These are phyloP conservation scores for Anthracocystis walkeri DNA, from an alignment of 1,284 basidiomycete species.

Conservation along the genomic window DNA sequence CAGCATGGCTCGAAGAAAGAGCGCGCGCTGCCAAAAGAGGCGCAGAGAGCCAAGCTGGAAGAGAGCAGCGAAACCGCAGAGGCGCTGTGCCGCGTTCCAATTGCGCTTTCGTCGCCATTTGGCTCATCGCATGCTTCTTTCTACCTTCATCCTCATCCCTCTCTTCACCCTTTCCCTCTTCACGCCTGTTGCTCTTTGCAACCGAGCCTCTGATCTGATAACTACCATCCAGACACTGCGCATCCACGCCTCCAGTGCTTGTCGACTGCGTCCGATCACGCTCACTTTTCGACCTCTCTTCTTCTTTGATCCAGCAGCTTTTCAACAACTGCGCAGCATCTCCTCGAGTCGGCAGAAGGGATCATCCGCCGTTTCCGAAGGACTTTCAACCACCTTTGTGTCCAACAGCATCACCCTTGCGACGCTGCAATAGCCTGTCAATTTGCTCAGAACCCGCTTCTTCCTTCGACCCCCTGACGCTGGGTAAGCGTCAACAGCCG, in stretches of 20 bases:
- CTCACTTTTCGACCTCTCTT: conserved; percentile 20
- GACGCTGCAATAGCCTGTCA: conserved; percentile 2
- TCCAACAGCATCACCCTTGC: background rate
- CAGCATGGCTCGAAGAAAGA: conserved; percentile 8
- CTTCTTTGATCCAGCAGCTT: conserved; percentile 3
- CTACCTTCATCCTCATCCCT: conserved; percentile 18
- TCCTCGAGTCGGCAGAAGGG: conserved; percentile 4
- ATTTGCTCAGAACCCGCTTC: background rate
- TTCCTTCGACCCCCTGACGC: conserved; percentile 15
- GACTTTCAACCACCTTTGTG: background rate
- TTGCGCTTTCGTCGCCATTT: conserved; percentile 17
- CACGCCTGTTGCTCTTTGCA: conserved; percentile 26
- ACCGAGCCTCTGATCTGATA: conserved; percentile 45
- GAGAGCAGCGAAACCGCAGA: conserved; percentile 8
- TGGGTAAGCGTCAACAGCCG: conserved; percentile 21
- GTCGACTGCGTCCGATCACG: conserved; percentile 45
- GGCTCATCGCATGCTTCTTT: conserved; percentile 8
- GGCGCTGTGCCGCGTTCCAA: background rate
- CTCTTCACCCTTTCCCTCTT: conserved; percentile 4
- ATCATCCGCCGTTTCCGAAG: conserved; percentile 4
- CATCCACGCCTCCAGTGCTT: conserved; percentile 11
- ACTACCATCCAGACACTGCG: background rate
- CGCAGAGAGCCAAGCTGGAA: background rate
- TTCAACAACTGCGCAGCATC: conserved; percentile 14
- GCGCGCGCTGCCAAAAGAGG: conserved; percentile 11